Base-by-base conservation (phyloP, 2,329 filamentous ascomycete genomes). In the Corniculantispora saksenae region DNA sequence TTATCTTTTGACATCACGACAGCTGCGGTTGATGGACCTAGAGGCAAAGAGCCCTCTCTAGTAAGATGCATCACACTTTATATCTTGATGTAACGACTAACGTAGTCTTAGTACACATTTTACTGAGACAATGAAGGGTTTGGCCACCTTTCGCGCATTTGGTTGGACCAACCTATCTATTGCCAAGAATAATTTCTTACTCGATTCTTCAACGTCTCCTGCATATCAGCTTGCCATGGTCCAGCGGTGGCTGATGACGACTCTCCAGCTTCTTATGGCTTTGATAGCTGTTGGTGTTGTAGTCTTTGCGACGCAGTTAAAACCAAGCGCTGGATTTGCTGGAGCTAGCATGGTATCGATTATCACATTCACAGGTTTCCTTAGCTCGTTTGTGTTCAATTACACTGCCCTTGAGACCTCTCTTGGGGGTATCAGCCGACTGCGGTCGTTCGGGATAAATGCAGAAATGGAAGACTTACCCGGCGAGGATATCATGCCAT, bases 11-110 rank as follows among this genome's bases (percentile, higher is more conserved):
- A 53, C 50, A 9, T 53, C 50, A 3, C 29, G 50, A 0, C 87
- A 89, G 71, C 72, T 90, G 7, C 80, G 87, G 57, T 78, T 87
- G 23, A 72, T 90, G 17, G 87, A 89, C 54, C 79, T 90, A 1
- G 87, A 89, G 71, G 81, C 84, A 1, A 88, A 89, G 67, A 82
- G 83, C 1, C 86, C 86, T 0, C 74, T 88, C 0, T 87, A 85
- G 75, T 84, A 79, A 27, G 79, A 66, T 7, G 15, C 29, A 4
- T 4, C 25, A 13, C 12, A 29, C 25, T 9, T 13, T 6, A 9
- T 13, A 21, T 48, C 23, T 51, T 4, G 21, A 21, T 12, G 32
- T n/a, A n/a, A 21, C n/a, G 4, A 3, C 55, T 17, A 23, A 3
- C 23, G 76, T 40, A 70, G 87, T 48, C 84, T 87, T 60, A 58